phyloP scores from a whole-genome alignment of 1,284 basidiomycete species.

The Caloboletus firmus region DNA sequence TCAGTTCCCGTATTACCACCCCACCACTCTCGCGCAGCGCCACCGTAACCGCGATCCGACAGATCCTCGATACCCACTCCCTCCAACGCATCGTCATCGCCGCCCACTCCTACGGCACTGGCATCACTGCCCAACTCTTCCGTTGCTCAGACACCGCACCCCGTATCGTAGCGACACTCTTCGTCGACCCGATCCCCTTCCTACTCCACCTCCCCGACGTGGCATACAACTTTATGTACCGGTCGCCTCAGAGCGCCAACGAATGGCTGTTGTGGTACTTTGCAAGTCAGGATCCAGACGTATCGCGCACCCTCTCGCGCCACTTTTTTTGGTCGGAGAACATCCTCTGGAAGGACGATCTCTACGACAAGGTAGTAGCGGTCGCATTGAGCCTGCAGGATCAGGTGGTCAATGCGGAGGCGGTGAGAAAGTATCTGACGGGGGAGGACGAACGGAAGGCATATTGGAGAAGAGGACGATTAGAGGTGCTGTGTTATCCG shows the following conservation, averaged over 20 bases:
- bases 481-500: slow-evolving; percentile 55
- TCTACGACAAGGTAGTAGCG: slow-evolving; percentile 37
- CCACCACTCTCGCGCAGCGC: slow-evolving; percentile 24
- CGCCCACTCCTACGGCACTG: slow-evolving; percentile 66
- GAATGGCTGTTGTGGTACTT: slow-evolving; percentile 73
- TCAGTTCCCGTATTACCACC: slow-evolving; percentile 58
- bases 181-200: slow-evolving; percentile 66
- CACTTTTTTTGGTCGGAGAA: slow-evolving; percentile 68
- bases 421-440: slow-evolving; percentile 55
- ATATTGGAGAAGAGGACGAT: slow-evolving; percentile 37
- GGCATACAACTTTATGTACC: slow-evolving; percentile 66
- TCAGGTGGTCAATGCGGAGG: slow-evolving; percentile 55
- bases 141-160: slow-evolving; percentile 33
- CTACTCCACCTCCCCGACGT: slow-evolving; percentile 60
- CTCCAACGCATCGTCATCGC: slow-evolving; percentile 47
- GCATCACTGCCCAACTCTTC: slow-evolving; percentile 50
- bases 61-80: slow-evolving; percentile 45
- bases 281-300: slow-evolving; percentile 59
- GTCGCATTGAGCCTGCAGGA: slow-evolving; percentile 55
- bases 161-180: slow-evolving; percentile 44
- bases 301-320: slow-evolving; percentile 54
- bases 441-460: slow-evolving; percentile 34
- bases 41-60: slow-evolving; percentile 28
- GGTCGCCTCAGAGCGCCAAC: slow-evolving; percentile 50
- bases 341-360: slow-evolving; percentile 59